Evolutionary conservation across 2,329 filamentous ascomycete genomes (phyloP).

Genomic region (Epichloe elymi): DNA sequence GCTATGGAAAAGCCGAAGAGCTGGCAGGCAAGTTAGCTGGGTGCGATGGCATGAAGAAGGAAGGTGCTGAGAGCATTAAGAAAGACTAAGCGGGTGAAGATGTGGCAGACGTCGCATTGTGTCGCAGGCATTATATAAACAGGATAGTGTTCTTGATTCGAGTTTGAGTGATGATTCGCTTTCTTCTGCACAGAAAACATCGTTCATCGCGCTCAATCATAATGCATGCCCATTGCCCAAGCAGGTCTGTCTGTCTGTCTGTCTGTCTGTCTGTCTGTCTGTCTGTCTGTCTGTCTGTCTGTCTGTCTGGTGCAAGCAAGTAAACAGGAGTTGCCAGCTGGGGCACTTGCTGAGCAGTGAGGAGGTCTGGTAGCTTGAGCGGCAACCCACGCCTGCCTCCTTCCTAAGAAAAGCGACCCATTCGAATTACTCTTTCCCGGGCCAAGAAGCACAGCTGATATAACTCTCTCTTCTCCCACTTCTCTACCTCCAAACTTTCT

Average conservation of each 20-base stretch:
- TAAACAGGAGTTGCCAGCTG: background rate
- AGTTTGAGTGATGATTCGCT: too few species aligned
- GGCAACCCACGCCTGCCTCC: background rate
- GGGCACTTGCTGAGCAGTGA: background rate
- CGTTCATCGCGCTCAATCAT: too few species aligned
- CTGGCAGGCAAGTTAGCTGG: slow-evolving; percentile 48
- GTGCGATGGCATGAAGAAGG: slow-evolving; percentile 56
- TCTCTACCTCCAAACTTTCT: background rate
- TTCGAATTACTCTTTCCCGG: background rate
- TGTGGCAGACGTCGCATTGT: too few species aligned
- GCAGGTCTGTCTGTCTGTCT: background rate
- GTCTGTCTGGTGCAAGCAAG: background rate
- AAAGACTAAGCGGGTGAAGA: slow-evolving; percentile 12
- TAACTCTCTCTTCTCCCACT: background rate
- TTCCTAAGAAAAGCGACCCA: background rate
- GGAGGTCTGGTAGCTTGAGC: background rate
- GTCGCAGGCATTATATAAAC: too few species aligned
- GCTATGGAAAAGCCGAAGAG: slow-evolving; percentile 52
- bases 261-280: too few species aligned
- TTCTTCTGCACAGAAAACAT: too few species aligned
- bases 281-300: too few species aligned
- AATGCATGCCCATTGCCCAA: too few species aligned
- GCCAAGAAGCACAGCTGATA: background rate
- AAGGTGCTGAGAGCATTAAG: slow-evolving; percentile 39
- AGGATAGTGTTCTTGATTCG: too few species aligned